Percentiles rank a stretch among this genome's conserved stretches.
Evolutionary conservation across 176 grass and related monocot genomes (phyloP).

Genomic region (Pharus latifolius): DNA sequence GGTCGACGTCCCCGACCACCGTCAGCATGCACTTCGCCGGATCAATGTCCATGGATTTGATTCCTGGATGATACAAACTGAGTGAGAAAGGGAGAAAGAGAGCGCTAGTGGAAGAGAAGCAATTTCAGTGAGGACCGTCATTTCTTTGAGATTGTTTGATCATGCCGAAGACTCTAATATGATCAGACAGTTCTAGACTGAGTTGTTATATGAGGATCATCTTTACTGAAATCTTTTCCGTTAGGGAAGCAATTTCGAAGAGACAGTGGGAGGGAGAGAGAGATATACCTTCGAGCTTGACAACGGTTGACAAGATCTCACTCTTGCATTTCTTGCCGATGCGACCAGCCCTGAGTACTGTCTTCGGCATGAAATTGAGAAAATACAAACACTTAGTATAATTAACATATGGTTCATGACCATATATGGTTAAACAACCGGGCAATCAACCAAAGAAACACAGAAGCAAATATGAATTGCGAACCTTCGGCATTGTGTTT

Average conservation of each 20-base stretch:
- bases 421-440: not conserved
- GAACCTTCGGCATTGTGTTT: slow-evolving; percentile 33
- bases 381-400: not conserved
- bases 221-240: too few species aligned
- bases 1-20: slow-evolving; percentile 45
- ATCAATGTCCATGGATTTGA: slow-evolving; percentile 44
- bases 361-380: slow-evolving; percentile 24
- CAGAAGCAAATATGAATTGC: not conserved
- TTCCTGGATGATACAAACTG: not conserved
- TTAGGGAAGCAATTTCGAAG: too few species aligned
- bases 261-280: not conserved
- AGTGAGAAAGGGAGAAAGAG: not conserved
- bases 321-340: slow-evolving; percentile 21
- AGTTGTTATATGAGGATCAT: too few species aligned
- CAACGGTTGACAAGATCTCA: slow-evolving; percentile 22
- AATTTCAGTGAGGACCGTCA: too few species aligned
- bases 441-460: not conserved
- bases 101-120: too few species aligned
- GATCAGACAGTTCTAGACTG: too few species aligned
- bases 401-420: not conserved
- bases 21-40: slow-evolving; percentile 45
- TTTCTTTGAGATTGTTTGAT: too few species aligned
- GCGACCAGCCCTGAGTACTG: slow-evolving; percentile 31
- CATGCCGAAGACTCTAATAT: too few species aligned
- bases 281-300: slow-evolving; percentile 26